A percentile compares a stretch with the other conserved stretches of the same genome.
Evolutionary conservation across 2,329 filamentous ascomycete species (phyloP).

Genomic region (Trichophyton schoenleinii): DNA sequence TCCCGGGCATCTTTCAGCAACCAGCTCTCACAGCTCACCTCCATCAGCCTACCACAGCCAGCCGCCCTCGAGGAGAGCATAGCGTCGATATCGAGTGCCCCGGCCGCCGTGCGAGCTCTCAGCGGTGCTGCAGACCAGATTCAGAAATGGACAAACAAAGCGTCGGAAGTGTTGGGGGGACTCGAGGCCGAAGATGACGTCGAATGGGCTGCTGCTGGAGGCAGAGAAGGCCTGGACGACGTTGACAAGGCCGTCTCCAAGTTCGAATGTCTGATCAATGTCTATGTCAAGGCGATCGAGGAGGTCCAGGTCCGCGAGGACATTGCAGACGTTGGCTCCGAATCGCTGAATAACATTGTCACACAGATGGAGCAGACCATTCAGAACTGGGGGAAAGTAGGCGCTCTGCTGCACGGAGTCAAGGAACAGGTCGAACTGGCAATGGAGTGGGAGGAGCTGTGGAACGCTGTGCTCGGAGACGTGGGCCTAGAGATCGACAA

Average conservation of each 20-base stretch:
- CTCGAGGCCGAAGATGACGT: conserved; percentile 94
- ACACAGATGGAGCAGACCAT: conserved; percentile 82
- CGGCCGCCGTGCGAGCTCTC: conserved; percentile 69
- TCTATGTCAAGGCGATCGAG: conserved; percentile 91
- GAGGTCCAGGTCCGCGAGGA: conserved; percentile 70
- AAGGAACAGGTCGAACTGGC: conserved; percentile 90
- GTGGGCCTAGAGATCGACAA: conserved; percentile 81
- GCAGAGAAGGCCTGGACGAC: conserved; percentile 43
- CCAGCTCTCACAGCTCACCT: conserved; percentile 83
- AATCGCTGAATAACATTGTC: conserved; percentile 63
- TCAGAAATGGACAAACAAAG: conserved; percentile 83
- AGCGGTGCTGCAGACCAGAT: conserved; percentile 87
- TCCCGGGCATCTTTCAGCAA: conserved; percentile 86
- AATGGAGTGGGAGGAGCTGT: conserved; percentile 98
- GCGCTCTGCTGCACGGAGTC: conserved; percentile 60
- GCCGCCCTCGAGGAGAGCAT: conserved; percentile 72
- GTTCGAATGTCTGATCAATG: conserved; percentile 80
- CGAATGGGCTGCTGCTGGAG: conserved; percentile 86
- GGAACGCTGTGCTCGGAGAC: conserved; percentile 85
- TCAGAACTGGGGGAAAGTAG: conserved; percentile 71
- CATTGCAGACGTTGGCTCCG: conserved; percentile 55
- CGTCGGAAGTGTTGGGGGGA: conserved; percentile 73
- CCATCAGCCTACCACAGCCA: conserved; percentile 76
- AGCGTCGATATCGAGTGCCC: conserved; percentile 69
- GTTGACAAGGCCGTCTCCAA: conserved; percentile 59